phyloP scores from a whole-genome alignment of 257 asterid genomes.

The Marsdenia floribunda region DNA sequence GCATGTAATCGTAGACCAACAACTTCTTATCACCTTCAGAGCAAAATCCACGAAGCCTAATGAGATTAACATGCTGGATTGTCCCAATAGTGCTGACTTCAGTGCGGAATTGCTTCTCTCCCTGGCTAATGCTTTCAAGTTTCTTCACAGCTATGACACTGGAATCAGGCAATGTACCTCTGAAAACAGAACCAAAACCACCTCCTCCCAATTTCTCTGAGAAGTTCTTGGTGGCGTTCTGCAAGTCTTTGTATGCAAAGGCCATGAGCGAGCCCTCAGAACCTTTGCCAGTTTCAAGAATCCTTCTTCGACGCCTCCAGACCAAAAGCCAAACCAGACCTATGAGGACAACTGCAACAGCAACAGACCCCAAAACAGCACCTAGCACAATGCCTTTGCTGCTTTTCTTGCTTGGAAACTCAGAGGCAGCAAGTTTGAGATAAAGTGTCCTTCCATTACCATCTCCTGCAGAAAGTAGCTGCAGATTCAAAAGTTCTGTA shows the following conservation, averaged over 20 bases:
- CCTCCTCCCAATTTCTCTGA: constrained; percentile 50
- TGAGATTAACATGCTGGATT: constrained; percentile 50
- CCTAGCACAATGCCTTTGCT: constrained; percentile 26
- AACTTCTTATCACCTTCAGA: constrained; percentile 35
- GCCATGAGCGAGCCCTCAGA: constrained; percentile 36
- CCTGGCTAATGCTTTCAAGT: constrained; percentile 47
- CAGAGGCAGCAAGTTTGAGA: constrained; percentile 31
- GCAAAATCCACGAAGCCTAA: constrained; percentile 50
- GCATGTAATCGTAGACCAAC: constrained; percentile 47
- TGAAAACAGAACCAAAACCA: constrained; percentile 51
- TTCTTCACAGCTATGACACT: constrained; percentile 45
- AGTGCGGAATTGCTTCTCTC: constrained; percentile 52
- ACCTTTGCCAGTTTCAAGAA: constrained; percentile 14
- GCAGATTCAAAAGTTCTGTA: constrained; percentile 16
- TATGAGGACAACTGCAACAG: constrained; percentile 19
- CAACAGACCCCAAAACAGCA: constrained; percentile 30
- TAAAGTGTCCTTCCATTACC: constrained; percentile 23
- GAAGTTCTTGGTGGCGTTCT: constrained; percentile 40
- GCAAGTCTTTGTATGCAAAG: constrained; percentile 34
- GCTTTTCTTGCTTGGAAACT: constrained; percentile 20
- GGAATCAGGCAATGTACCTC: constrained; percentile 43
- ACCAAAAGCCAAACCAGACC: constrained; percentile 17
- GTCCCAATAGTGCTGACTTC: constrained; percentile 59
- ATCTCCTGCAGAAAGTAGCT: constrained; percentile 20
- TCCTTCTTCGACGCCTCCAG: constrained; percentile 18